Conservation (phyloP, 176 grass and related monocot genomes). For the Stipa capillata region DNA sequence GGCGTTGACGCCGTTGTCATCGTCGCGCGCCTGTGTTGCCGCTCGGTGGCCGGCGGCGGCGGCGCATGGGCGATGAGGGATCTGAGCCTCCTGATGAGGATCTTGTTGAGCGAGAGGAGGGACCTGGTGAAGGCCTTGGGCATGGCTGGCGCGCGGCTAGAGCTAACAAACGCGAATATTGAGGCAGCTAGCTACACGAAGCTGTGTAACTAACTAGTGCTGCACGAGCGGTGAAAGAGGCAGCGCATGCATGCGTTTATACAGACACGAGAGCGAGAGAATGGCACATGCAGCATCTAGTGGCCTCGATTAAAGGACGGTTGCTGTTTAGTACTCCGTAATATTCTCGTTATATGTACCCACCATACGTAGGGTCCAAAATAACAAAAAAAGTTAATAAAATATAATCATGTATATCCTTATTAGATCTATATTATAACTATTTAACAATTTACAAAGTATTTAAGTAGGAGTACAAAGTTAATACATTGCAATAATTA, state of each 20-base stretch:
- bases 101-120: constrained; percentile 29
- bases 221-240: neutral
- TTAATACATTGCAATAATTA: too few relatives aligned
- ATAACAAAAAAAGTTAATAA: too few relatives aligned
- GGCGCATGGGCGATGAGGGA: constrained; percentile 17
- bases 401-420: too few relatives aligned
- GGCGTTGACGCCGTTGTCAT: neutral
- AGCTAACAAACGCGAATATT: neutral
- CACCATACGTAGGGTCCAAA: too few relatives aligned
- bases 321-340: too few relatives aligned
- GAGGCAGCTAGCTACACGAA: neutral
- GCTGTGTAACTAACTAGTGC: neutral
- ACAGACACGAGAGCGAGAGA: neutral
- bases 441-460: too few relatives aligned
- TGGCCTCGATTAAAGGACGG: too few relatives aligned
- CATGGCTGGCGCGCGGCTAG: constrained; percentile 10
- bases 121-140: constrained; percentile 41
- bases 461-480: too few relatives aligned
- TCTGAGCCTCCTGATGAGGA: constrained; percentile 37
- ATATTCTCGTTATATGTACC: too few relatives aligned
- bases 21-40: neutral
- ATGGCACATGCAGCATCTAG: too few relatives aligned
- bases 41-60: neutral
- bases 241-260: neutral
- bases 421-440: too few relatives aligned